Conservation (phyloP, 2,329 filamentous ascomycete genomes). For the Aspergillus flavus region DNA sequence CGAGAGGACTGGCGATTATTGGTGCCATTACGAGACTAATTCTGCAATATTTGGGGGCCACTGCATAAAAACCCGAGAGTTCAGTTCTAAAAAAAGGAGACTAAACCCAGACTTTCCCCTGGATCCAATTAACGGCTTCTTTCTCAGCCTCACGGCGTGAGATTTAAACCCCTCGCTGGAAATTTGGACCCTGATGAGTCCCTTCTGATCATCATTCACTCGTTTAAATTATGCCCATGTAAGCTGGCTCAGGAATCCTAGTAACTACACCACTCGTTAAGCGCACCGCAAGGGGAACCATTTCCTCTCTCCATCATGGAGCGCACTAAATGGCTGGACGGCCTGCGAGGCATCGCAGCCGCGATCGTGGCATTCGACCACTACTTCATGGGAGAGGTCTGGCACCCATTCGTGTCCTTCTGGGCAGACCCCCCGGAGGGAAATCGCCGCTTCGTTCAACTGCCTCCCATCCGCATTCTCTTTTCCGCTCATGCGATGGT, state of each 20-base stretch:
- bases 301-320: conserved; percentile 12
- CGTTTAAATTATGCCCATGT: not conserved
- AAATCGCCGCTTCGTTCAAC: conserved; percentile 29
- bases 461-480: conserved; percentile 43
- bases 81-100: not conserved
- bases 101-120: not conserved
- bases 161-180: not conserved
- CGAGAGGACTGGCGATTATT: not conserved
- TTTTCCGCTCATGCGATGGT: conserved; percentile 48
- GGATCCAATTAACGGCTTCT: not conserved
- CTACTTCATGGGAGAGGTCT: conserved; percentile 26
- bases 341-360: conserved; percentile 30
- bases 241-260: not conserved
- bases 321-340: conserved; percentile 28
- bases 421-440: conserved; percentile 23
- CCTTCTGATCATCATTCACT: not conserved
- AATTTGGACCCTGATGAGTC: not conserved
- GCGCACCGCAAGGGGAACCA: not conserved
- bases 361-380: conserved; percentile 30
- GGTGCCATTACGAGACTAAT: not conserved
- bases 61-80: not conserved
- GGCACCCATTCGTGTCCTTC: conserved; percentile 24
- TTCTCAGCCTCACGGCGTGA: not conserved
- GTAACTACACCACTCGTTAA: not conserved
- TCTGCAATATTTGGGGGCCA: not conserved